These are phyloP conservation scores for slime mould (Dictyostelium discoideum) DNA, from an alignment of 78 protist species.

Conservation along the genomic window DNA sequence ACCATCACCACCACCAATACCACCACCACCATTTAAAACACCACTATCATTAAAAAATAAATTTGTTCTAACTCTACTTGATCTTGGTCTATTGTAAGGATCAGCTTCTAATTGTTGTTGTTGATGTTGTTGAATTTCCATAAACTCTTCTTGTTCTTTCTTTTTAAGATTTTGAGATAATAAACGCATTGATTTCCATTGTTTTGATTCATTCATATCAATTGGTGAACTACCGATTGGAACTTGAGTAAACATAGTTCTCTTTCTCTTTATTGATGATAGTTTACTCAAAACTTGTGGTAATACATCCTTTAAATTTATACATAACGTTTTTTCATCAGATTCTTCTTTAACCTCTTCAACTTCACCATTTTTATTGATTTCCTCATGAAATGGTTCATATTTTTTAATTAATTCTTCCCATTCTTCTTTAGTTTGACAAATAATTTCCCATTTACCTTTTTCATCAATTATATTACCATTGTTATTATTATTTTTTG, in stretches of 20 bases:
- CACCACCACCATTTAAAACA: neutral
- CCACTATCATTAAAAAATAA: neutral
- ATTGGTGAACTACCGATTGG: neutral
- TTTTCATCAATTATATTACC: neutral
- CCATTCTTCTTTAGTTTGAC: constrained; percentile 56
- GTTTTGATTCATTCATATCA: neutral
- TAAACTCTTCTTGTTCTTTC: neutral
- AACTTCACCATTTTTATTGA: neutral
- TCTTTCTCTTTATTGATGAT: neutral
- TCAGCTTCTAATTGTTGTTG: neutral
- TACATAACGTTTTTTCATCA: neutral
- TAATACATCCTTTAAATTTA: neutral
- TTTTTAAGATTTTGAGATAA: neutral
- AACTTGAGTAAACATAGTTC: neutral
- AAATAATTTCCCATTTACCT: constrained; percentile 44
- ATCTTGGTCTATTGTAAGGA: neutral
- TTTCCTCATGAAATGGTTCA: neutral
- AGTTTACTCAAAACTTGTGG: constrained; percentile 4
- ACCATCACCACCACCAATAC: neutral
- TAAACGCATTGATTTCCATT: neutral
- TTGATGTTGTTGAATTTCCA: neutral
- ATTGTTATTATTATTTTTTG: neutral
- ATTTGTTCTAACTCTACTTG: neutral
- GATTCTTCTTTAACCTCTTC: neutral
- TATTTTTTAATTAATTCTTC: neutral